Evolutionary conservation across 345 rosid genomes (phyloP).

Genomic region (Bruguiera gymnorhiza): DNA sequence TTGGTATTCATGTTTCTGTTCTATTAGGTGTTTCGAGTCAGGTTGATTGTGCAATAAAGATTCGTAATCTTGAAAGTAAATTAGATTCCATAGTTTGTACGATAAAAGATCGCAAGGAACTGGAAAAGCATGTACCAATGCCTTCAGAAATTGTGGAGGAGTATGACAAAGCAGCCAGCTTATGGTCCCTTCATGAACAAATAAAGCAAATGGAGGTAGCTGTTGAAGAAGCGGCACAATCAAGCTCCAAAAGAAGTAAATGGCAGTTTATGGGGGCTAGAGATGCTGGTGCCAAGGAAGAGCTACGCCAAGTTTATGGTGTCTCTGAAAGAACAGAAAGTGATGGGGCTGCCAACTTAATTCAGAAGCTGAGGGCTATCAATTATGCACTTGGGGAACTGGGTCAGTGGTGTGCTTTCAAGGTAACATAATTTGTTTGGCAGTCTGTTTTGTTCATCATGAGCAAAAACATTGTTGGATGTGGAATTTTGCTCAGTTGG

Average conservation of each 20-base stretch:
- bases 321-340: slow-evolving; percentile 97
- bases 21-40: slow-evolving; percentile 89
- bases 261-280: slow-evolving; percentile 99
- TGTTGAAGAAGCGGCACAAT: slow-evolving; percentile 92
- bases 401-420: slow-evolving; percentile 99
- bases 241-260: slow-evolving; percentile 83
- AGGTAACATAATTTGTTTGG: slow-evolving; percentile 43
- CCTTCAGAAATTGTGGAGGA: slow-evolving; percentile 88
- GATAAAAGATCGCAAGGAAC: slow-evolving; percentile 88
- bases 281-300: slow-evolving; percentile 98
- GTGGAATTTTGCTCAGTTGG: slow-evolving; percentile 1
- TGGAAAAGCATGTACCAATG: slow-evolving; percentile 96
- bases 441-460: slow-evolving; percentile 10
- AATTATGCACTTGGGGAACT: slow-evolving; percentile 89
- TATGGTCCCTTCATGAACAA: slow-evolving; percentile 95
- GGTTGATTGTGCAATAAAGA: slow-evolving; percentile 94
- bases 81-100: slow-evolving; percentile 89
- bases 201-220: slow-evolving; percentile 83
- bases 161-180: slow-evolving; percentile 89
- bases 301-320: slow-evolving; percentile 90
- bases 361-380: slow-evolving; percentile 90
- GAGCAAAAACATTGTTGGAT: neutral
- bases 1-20: neutral
- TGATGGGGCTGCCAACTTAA: slow-evolving; percentile 95
- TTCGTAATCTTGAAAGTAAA: slow-evolving; percentile 96